phyloP scores from a whole-genome alignment of 192 early-diverging fungal genomes.

The Coemansia sp. region DNA sequence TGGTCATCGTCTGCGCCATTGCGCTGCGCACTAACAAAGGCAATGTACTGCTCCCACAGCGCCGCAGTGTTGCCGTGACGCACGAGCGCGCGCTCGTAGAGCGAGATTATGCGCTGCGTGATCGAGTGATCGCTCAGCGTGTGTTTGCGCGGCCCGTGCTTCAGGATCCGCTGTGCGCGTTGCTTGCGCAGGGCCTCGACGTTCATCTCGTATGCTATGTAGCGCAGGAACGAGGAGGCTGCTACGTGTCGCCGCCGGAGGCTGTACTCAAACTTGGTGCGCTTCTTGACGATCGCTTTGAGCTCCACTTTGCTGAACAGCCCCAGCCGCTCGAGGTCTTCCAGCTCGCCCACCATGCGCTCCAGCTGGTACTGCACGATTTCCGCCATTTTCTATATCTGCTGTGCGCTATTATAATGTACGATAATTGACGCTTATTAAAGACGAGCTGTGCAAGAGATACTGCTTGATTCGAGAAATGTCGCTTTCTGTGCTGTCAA shows the following conservation, averaged over 20 bases:
- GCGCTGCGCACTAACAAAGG: constrained; percentile 62
- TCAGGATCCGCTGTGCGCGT: constrained; percentile 63
- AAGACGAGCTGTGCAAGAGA: not conserved
- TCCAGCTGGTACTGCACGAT: constrained; percentile 88
- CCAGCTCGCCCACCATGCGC: constrained; percentile 87
- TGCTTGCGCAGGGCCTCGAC: constrained; percentile 79
- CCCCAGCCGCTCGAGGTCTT: constrained; percentile 78
- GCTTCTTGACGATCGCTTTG: constrained; percentile 80
- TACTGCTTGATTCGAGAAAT: no score
- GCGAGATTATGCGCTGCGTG: constrained; percentile 65
- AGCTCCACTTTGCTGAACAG: constrained; percentile 85
- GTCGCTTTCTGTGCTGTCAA: no score
- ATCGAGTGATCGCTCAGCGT: constrained; percentile 77
- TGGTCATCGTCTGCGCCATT: constrained; percentile 5
- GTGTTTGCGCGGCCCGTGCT: constrained; percentile 26
- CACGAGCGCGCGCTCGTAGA: constrained; percentile 76
- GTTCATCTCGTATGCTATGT: constrained; percentile 95
- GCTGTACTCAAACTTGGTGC: constrained; percentile 86
- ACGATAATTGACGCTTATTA: no score
- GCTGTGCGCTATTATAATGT: no score
- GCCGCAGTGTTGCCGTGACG: constrained; percentile 75
- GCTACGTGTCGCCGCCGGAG: constrained; percentile 73
- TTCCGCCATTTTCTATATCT: constrained; percentile 72
- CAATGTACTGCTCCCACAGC: constrained; percentile 93
- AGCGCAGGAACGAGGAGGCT: constrained; percentile 80